Evolutionary conservation across 2,329 filamentous ascomycete species (phyloP).

Genomic region (Fusarium anthophilum): DNA sequence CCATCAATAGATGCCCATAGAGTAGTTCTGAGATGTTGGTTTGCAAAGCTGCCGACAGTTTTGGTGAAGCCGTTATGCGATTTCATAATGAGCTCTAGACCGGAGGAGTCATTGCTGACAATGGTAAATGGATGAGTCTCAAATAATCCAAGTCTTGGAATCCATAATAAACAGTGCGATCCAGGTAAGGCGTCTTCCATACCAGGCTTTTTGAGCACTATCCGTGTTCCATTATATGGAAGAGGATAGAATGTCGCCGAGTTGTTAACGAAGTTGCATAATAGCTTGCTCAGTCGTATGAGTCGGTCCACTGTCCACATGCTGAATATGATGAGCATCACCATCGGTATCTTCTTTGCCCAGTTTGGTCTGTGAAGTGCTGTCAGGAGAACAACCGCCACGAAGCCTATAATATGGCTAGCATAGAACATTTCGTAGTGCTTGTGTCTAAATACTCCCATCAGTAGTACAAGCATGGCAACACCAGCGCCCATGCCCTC

Average conservation of each 20-base stretch:
- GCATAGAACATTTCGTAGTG: constrained; percentile 60
- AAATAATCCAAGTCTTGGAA: constrained; percentile 60
- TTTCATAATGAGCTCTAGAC: constrained; percentile 60
- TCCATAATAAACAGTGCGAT: constrained; percentile 64
- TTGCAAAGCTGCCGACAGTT: constrained; percentile 57
- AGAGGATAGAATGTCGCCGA: constrained; percentile 54
- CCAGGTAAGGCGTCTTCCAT: constrained; percentile 39
- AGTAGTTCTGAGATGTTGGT: constrained; percentile 52
- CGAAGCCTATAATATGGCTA: constrained; percentile 54
- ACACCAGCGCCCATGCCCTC: constrained; percentile 42
- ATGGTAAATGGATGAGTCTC: constrained; percentile 68
- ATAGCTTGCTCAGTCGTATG: constrained; percentile 43
- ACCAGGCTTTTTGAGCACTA: constrained; percentile 56
- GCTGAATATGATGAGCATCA: constrained; percentile 50
- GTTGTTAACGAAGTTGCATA: constrained; percentile 5
- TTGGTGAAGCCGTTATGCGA: constrained; percentile 63
- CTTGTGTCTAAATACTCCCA: constrained; percentile 47
- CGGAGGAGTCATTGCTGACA: constrained; percentile 51
- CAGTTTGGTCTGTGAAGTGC: constrained; percentile 56
- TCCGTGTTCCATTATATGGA: constrained; percentile 54
- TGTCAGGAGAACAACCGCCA: constrained; percentile 52
- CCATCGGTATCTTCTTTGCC: constrained; percentile 48
- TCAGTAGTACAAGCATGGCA: constrained; percentile 50
- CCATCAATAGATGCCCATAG: constrained; percentile 62
- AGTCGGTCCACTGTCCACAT: constrained; percentile 58